Conservation (phyloP, 768 basidiomycete genomes). For the Ephemerocybe angulata region DNA sequence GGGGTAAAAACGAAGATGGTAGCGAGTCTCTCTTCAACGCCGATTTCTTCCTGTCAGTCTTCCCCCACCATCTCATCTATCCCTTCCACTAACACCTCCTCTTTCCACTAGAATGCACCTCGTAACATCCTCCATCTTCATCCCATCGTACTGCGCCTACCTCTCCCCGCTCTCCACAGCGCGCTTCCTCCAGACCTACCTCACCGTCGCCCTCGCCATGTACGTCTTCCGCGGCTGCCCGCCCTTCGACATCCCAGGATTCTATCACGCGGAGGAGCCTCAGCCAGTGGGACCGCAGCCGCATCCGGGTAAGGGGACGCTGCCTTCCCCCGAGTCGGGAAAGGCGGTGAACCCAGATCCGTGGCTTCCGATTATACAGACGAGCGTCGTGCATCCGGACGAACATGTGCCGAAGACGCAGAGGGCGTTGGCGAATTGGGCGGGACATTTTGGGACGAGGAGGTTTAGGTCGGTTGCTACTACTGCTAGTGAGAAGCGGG, state of each 20-base stretch:
- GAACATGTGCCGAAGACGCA: constrained; percentile 43
- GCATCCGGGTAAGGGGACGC: constrained; percentile 20
- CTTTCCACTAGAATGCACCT: constrained; percentile 50
- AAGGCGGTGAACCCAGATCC: constrained; percentile 44
- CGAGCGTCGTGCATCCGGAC: constrained; percentile 52
- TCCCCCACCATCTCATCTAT: neutral
- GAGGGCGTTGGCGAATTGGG: constrained; percentile 32
- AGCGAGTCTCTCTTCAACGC: constrained; percentile 38
- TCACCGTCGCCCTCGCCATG: constrained; percentile 47
- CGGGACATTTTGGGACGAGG: constrained; percentile 17
- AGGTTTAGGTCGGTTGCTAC: constrained; percentile 3
- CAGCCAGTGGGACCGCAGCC: constrained; percentile 16
- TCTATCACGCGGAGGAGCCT: constrained; percentile 31
- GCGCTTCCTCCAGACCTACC: constrained; percentile 56
- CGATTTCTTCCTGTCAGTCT: constrained; percentile 59
- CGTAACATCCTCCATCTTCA: constrained; percentile 62
- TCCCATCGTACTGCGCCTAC: constrained; percentile 44
- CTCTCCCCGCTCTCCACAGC: constrained; percentile 42
- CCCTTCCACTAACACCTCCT: neutral
- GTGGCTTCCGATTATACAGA: constrained; percentile 56
- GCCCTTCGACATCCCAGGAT: constrained; percentile 43
- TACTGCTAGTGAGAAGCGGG: constrained; percentile 39
- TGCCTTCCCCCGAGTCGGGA: constrained; percentile 28
- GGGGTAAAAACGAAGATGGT: constrained; percentile 21
- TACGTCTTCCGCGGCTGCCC: constrained; percentile 58